Conservation (phyloP, 441 rosid genomes). For the Geranium incanum region DNA sequence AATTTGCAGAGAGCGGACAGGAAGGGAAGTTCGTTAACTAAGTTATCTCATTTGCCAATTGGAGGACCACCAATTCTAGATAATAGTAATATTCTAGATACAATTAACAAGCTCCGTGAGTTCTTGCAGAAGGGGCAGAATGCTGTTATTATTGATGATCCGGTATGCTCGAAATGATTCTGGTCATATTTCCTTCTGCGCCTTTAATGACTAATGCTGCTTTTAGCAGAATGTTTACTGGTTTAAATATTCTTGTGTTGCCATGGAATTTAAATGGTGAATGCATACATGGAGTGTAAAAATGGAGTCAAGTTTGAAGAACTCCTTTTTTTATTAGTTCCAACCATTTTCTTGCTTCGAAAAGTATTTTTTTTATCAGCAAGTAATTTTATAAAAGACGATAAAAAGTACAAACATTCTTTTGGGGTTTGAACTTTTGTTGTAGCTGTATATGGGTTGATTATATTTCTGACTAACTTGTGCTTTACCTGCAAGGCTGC, state of each 20-base stretch:
- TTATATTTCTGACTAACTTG: not conserved
- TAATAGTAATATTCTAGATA: slow-evolving; percentile 21
- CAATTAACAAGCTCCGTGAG: slow-evolving; percentile 28
- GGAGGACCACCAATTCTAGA: slow-evolving; percentile 20
- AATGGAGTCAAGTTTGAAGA: not conserved
- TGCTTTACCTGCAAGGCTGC: not conserved
- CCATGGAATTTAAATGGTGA: not conserved
- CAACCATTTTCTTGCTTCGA: not conserved
- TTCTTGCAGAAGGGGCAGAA: slow-evolving; percentile 32
- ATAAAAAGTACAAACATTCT: too few species aligned
- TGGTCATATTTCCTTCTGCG: not conserved
- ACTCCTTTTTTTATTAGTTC: not conserved
- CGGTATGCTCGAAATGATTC: slow-evolving; percentile 25
- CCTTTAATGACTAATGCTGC: not conserved
- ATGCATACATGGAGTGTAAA: not conserved
- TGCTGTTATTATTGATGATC: slow-evolving; percentile 43
- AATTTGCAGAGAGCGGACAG: slow-evolving; percentile 4
- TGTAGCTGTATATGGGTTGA: not conserved
- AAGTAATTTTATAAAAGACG: too few species aligned
- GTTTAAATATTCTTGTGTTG: slow-evolving; percentile 1
- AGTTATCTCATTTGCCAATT: slow-evolving; percentile 23
- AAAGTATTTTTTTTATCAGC: not conserved
- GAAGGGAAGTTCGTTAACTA: not conserved
- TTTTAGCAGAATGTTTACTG: not conserved
- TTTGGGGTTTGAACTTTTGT: not conserved